Evolutionary conservation across 352 stramenopile genomes (phyloP).

Genomic region (Phytophthora quininea): DNA sequence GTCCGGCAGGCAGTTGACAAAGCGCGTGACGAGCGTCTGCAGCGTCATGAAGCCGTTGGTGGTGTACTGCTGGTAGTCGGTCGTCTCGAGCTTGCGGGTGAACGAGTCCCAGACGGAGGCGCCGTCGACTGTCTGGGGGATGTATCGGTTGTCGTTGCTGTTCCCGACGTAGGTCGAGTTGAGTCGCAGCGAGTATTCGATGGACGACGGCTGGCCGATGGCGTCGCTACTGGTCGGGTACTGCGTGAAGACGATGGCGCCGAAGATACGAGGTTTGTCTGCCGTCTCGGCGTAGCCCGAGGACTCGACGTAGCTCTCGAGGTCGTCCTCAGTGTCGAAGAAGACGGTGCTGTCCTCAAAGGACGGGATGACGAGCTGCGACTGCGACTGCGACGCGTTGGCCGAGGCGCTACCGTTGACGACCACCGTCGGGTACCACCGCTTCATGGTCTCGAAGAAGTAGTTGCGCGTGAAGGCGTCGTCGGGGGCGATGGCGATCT

Average conservation of each 20-base stretch:
- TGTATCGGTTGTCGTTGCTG: slow-evolving; percentile 17
- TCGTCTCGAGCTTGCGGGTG: slow-evolving; percentile 26
- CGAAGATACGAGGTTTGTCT: slow-evolving; percentile 45
- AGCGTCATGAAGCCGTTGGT: slow-evolving; percentile 50
- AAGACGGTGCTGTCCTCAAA: slow-evolving; percentile 48
- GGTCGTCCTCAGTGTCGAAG: slow-evolving; percentile 35
- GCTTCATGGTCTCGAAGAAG: slow-evolving; percentile 39
- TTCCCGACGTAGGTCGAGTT: slow-evolving; percentile 33
- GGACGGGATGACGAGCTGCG: slow-evolving; percentile 34
- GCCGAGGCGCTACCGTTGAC: slow-evolving; percentile 11
- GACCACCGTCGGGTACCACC: slow-evolving; percentile 48
- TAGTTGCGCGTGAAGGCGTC: slow-evolving; percentile 50
- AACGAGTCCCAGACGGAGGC: slow-evolving; percentile 27
- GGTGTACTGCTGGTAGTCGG: slow-evolving; percentile 47
- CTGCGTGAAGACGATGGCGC: slow-evolving; percentile 46
- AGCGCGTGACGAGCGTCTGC: slow-evolving; percentile 50
- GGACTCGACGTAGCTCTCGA: slow-evolving; percentile 46
- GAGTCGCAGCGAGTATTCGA: slow-evolving; percentile 50
- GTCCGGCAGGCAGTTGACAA: slow-evolving; percentile 43
- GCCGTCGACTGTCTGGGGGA: slow-evolving; percentile 18
- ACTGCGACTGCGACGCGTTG: neutral
- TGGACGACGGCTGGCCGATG: slow-evolving; percentile 30
- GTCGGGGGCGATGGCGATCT: slow-evolving; percentile 50
- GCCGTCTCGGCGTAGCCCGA: slow-evolving; percentile 37
- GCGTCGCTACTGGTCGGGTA: slow-evolving; percentile 19